Base-by-base conservation (phyloP, 192 early-diverging fungal species). In the Backusella macrospora region DNA sequence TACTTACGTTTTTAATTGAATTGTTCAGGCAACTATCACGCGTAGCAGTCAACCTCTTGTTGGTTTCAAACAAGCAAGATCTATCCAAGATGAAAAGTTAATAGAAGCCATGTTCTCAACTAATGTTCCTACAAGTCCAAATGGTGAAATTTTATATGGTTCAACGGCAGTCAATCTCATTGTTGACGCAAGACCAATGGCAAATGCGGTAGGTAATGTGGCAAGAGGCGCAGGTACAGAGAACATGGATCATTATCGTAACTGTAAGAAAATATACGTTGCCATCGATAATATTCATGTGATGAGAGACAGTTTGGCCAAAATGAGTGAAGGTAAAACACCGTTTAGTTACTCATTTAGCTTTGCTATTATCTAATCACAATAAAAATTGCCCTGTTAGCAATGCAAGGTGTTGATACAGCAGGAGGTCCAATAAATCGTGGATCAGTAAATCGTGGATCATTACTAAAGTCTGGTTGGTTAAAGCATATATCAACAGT, bases 271-370 rank as follows among this genome's bases (percentile, higher is more conserved):
- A 62, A 86, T 85, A 64, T 96, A 93, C 75, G 84, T 95, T 78
- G 96, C 95, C 4, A 98, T 99, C 68, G 96, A 96, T 68, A 99
- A 99, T 79, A 99, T 99, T 75, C 98, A 99, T 78, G 96, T 98
- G 8, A 96, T 99, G 88, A 82, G 98, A 43, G 96, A 96, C 63
- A 93, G 92, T 69, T 84, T 96, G 76, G 87, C 86, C 68, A 91
- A 89, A 69, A 78, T 99, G 52, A 87, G 92, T 21, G 95, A 96
- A 80, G 91, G 94, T 96, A 85, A 68, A 70, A 62, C 7, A 18
- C 39, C 52, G n/a, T 64, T 15, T 46, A 1, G 46, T 7, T 62
- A 72, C 16, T n/a, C 21, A 68, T 67, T 59, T 43, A 71, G 3
- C 39, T 39, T 37, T 62, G 14, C 2, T 34, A 34, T 34, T 38